Evolutionary conservation across 2,329 filamentous ascomycete genomes (phyloP), one percentile per base, ranked within the genome.

Genomic region (Mariannaea sp.): DNA sequence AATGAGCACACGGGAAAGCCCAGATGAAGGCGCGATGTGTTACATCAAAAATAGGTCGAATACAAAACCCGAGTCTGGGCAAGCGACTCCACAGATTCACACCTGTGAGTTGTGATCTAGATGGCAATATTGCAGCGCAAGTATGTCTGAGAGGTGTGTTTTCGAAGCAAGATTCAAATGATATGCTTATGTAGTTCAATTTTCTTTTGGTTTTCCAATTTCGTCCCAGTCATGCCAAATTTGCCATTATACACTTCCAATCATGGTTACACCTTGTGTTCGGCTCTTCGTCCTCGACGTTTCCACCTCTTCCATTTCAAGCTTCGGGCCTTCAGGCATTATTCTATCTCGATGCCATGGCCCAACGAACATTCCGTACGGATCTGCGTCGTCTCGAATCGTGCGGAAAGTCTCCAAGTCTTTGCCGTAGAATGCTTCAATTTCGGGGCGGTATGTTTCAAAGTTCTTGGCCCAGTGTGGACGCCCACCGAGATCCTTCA

Each of bases 401-500:
- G 78, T 75, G 33, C 88, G 77, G 81, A 88, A 96, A 40, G 82
- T 74, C 14, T 78, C 73, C 53, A 95, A 76, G 41, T 86, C 76
- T n/a, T 78, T 71, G 33, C 87, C 87, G 68, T 94, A 95, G 70
- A 90, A 84, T 1, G 71, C 70, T 53, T 83, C 80, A 36, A 96
- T 79, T 24, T 89, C 84, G 0, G 75, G 65, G 9, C 81, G 79
- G 4, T 81, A 78, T 7, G 80, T 79, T 40, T 79, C 76, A 71
- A 95, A 96, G 70, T 96, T 96, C 80, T 96, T 96, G 7, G 92
- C 92, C 90, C 92, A 96, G 73, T 96, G 92, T 14, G 92, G 92
- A 39, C 83, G 83, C 7, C 88, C 92, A 46, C 88, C 89, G 62
- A 95, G 77, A 38, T 95, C 89, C 54, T 84, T 86, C 92, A 96